phyloP scores from a whole-genome alignment of 768 basidiomycete genomes.

The Mycena crocata region DNA sequence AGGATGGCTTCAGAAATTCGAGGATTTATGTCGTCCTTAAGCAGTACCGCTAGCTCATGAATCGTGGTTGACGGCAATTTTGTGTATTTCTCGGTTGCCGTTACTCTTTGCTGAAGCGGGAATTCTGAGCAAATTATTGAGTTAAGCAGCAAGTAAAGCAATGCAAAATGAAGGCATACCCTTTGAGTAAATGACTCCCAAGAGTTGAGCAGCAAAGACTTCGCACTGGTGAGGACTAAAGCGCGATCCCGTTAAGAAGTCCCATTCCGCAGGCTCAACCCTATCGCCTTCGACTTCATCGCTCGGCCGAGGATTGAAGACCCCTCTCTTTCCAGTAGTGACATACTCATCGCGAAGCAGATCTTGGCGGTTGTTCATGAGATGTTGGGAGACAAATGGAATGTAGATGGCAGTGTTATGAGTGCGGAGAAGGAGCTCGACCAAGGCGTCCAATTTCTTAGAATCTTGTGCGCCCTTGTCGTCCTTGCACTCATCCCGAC shows the following conservation, averaged over 20 bases:
- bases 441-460: conserved; percentile 25
- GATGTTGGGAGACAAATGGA: conserved; percentile 23
- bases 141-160: too few relatives aligned
- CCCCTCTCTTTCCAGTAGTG: conserved; percentile 23
- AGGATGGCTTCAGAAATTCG: conserved; percentile 35
- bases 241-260: conserved; percentile 19
- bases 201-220: conserved; percentile 28
- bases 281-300: conserved; percentile 19
- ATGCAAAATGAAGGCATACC: too few relatives aligned
- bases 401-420: conserved; percentile 34
- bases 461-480: conserved; percentile 17
- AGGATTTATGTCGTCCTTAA: conserved; percentile 32
- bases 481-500: conserved; percentile 27
- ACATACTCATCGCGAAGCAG: conserved; percentile 31
- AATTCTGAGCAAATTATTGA: too few relatives aligned
- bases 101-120: conserved; percentile 25
- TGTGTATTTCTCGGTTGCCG: conserved; percentile 31
- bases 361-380: conserved; percentile 33
- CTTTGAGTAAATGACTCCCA: conserved; percentile 29
- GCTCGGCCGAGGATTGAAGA: conserved; percentile 26
- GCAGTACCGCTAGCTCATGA: conserved; percentile 33
- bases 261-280: conserved; percentile 27
- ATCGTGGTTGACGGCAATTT: conserved; percentile 35
- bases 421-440: conserved; percentile 26
- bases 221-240: conserved; percentile 35